These are phyloP conservation scores for Pyrenophora tritici-repentis DNA, from an alignment of 2,329 filamentous ascomycete genomes.

Conservation along the genomic window DNA sequence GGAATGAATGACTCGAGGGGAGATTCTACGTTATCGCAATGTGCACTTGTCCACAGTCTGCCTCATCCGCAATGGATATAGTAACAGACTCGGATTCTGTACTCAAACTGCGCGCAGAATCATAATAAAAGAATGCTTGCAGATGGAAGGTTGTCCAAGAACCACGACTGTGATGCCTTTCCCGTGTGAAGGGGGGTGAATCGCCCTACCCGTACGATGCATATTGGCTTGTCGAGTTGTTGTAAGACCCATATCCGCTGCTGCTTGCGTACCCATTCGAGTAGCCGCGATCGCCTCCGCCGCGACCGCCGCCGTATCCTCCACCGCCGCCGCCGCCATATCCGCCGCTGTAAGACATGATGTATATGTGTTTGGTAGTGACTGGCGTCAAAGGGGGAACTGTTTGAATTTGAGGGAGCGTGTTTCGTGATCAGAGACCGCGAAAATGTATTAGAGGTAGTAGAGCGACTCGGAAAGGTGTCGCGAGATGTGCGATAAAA, in stretches of 20 bases:
- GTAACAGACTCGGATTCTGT: constrained; percentile 28
- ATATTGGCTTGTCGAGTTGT: constrained; percentile 53
- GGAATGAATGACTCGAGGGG: constrained; percentile 19
- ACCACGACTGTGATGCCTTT: constrained; percentile 48
- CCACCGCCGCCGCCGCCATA: constrained; percentile 56
- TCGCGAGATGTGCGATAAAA: constrained; percentile 30
- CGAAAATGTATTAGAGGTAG: constrained; percentile 20
- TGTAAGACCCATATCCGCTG: constrained; percentile 51
- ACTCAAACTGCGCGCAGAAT: constrained; percentile 40
- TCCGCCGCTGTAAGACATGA: constrained; percentile 71
- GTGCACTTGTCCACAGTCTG: constrained; percentile 29
- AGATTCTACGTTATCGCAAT: constrained; percentile 39
- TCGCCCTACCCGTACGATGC: constrained; percentile 52
- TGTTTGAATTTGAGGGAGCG: constrained; percentile 25
- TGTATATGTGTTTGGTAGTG: constrained; percentile 45
- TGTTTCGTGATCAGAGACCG: constrained; percentile 21
- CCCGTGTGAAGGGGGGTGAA: constrained; percentile 45
- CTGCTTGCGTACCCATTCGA: constrained; percentile 59
- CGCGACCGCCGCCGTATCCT: constrained; percentile 52
- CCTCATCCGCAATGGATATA: constrained; percentile 27
- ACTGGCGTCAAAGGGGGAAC: constrained; percentile 37
- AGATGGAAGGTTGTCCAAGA: constrained; percentile 37
- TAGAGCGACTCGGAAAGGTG: constrained; percentile 30
- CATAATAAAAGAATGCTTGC: constrained; percentile 33
- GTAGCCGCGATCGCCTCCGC: constrained; percentile 56